These are phyloP conservation scores for Marasmius fiardii DNA, from an alignment of 1,284 basidiomycete genomes.

Conservation along the genomic window DNA sequence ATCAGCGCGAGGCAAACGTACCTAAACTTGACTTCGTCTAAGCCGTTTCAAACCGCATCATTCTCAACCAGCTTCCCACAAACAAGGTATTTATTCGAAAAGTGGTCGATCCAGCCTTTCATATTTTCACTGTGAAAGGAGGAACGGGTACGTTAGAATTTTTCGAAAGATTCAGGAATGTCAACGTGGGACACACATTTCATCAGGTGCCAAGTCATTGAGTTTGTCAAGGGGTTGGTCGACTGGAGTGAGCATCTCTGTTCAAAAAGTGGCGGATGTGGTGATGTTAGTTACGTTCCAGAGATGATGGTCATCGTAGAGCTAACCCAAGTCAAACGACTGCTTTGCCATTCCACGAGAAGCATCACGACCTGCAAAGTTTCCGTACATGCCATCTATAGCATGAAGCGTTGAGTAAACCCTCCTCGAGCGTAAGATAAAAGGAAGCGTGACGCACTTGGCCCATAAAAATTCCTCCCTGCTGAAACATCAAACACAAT, in stretches of 20 bases:
- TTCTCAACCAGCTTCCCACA: slow-evolving; percentile 85
- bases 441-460: slow-evolving; percentile 52
- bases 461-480: slow-evolving; percentile 90
- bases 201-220: slow-evolving; percentile 70
- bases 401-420: no score
- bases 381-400: slow-evolving; percentile 96
- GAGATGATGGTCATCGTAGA: neutral
- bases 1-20: no score
- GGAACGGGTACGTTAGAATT: neutral
- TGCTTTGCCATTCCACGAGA: slow-evolving; percentile 97
- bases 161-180: neutral
- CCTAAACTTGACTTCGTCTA: no score
- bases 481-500: slow-evolving; percentile 90
- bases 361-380: slow-evolving; percentile 94
- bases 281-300: neutral
- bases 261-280: neutral
- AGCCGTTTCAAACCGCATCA: slow-evolving; percentile 38
- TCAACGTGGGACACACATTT: slow-evolving; percentile 63
- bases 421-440: neutral
- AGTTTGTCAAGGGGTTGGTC: slow-evolving; percentile 87
- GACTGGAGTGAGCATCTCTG: slow-evolving; percentile 84
- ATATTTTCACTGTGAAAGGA: slow-evolving; percentile 87
- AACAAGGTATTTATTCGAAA: slow-evolving; percentile 83
- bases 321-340: slow-evolving; percentile 85
- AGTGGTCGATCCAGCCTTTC: slow-evolving; percentile 91